Conservation (phyloP, 192 early-diverging fungal species). For the Coemansia reversa region DNA sequence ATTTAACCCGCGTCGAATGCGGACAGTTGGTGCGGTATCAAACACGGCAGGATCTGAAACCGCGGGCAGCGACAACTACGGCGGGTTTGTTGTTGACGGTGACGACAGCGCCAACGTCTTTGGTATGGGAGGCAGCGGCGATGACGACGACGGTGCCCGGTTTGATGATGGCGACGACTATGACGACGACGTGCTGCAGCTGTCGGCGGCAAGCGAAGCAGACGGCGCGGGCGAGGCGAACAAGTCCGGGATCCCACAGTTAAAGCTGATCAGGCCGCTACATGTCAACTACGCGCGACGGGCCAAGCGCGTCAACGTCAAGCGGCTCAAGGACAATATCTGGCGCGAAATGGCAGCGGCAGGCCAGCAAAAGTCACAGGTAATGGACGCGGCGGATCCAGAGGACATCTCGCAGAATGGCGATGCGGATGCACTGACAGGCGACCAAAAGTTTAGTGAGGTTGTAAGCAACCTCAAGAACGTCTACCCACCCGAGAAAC, state of each 20-base stretch:
- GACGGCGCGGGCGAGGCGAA: slow-evolving; percentile 7
- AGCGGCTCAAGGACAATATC: slow-evolving; percentile 93
- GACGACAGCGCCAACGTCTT: slow-evolving; percentile 32
- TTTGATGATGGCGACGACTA: slow-evolving; percentile 47
- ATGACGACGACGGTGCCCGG: slow-evolving; percentile 23
- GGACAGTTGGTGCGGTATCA: slow-evolving; percentile 3
- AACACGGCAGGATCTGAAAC: slow-evolving; percentile 2
- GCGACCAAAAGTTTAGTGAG: slow-evolving; percentile 70
- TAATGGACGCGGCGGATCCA: slow-evolving; percentile 9
- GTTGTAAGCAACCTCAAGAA: slow-evolving; percentile 71
- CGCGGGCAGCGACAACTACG: slow-evolving; percentile 17
- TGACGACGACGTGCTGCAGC: slow-evolving; percentile 26
- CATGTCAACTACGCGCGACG: slow-evolving; percentile 79
- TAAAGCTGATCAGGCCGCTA: slow-evolving; percentile 67
- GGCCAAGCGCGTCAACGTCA: slow-evolving; percentile 94
- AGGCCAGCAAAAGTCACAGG: slow-evolving; percentile 22
- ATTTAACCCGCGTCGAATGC: slow-evolving; percentile 46
- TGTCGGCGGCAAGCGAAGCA: slow-evolving; percentile 1
- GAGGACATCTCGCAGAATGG: slow-evolving; percentile 10
- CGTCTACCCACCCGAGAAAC: slow-evolving; percentile 73
- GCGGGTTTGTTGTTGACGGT: slow-evolving; percentile 47
- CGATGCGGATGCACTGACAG: slow-evolving; percentile 39
- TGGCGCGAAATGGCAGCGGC: slow-evolving; percentile 71
- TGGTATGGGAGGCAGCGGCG: slow-evolving; percentile 24
- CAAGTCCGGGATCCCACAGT: slow-evolving; percentile 53